Evolutionary conservation across 2,329 filamentous ascomycete genomes (phyloP).

Genomic region (Pseudocercospora crystallina): DNA sequence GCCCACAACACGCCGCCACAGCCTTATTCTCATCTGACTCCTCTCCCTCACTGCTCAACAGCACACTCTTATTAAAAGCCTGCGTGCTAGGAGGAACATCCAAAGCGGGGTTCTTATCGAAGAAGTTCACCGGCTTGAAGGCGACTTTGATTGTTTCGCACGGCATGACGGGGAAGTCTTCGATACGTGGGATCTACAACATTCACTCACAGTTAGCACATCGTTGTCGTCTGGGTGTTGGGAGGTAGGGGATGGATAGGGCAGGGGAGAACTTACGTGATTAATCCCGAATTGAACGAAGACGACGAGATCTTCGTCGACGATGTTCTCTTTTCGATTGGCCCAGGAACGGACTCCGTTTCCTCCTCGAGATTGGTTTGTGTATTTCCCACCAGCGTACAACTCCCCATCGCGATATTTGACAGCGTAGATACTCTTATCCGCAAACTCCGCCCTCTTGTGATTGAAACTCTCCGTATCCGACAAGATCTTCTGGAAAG

Average conservation of each 20-base stretch:
- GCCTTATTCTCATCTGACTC: constrained; percentile 17
- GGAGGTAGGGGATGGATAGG: constrained; percentile 63
- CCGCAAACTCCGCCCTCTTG: constrained; percentile 59
- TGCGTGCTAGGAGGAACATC: constrained; percentile 56
- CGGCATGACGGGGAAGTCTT: constrained; percentile 62
- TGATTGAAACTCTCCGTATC: constrained; percentile 56
- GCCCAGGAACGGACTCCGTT: constrained; percentile 51
- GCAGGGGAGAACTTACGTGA: constrained; percentile 52
- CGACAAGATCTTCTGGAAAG: constrained; percentile 53
- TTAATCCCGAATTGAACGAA: constrained; percentile 61
- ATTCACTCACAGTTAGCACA: too few species aligned
- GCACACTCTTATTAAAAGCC: constrained; percentile 45
- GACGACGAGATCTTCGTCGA: constrained; percentile 58
- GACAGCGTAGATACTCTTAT: constrained; percentile 61
- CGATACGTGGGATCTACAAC: constrained; percentile 51
- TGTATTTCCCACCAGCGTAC: constrained; percentile 55
- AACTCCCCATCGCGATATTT: constrained; percentile 59
- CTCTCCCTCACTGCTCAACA: constrained; percentile 35
- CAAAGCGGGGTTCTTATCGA: constrained; percentile 57
- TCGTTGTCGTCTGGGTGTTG: constrained; percentile 55
- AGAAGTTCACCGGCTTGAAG: constrained; percentile 60
- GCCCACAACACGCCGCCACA: constrained; percentile 5
- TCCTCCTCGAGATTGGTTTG: constrained; percentile 57
- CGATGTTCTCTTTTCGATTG: constrained; percentile 55
- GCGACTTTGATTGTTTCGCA: constrained; percentile 57